Base-by-base conservation (phyloP, 2,329 filamentous ascomycete species). In the Venturia effusa region DNA sequence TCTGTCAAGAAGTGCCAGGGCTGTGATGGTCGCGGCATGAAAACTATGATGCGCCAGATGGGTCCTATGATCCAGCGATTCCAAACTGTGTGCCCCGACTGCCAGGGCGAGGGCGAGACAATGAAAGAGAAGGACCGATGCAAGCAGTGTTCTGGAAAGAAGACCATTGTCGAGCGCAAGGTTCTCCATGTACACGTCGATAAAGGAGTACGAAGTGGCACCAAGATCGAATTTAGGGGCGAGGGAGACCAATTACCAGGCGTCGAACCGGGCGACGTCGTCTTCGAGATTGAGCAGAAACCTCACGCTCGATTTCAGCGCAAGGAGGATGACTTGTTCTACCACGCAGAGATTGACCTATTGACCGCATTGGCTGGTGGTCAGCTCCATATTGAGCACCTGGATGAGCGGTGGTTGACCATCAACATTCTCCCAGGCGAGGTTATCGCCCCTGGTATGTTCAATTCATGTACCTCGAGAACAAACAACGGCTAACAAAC, bases 31-130 rank as follows among this genome's bases (percentile, higher is more conserved):
- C 86, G 89, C 68, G 94, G 94, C 78, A 96, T 97, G 90, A 97
- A 97, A 88, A 97, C 90, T 48, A 97, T 99, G 93, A 97, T 99
- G 94, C 89, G 95, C 75, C 94, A 99, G 80, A 97, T 99, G 92
- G 94, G 94, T 61, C 94, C 94, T 66, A 99, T 99, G 94, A 97
- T 99, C 71, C 95, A 99, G 81, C 90, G 94, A 65, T 99, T 99
- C 86, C 94, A 99, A 83, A 97, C 93, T 37, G 92, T 97, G 71
- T 99, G 94, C 84, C 90, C 92, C 34, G 95, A 99, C 79, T 99
- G 94, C 76, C 93, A 94, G 71, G 95, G 95, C 67, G 94, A 99
- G 78, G 93, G 94, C 66, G 94, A 99, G 81, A 92, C 88, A 68
- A 93, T 99, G 76, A 91, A 90, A 74, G 93, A 97, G 69, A 95